Base-by-base conservation (phyloP, 805 yeast genomes). In the Tetrapisispora nanseiensis region DNA sequence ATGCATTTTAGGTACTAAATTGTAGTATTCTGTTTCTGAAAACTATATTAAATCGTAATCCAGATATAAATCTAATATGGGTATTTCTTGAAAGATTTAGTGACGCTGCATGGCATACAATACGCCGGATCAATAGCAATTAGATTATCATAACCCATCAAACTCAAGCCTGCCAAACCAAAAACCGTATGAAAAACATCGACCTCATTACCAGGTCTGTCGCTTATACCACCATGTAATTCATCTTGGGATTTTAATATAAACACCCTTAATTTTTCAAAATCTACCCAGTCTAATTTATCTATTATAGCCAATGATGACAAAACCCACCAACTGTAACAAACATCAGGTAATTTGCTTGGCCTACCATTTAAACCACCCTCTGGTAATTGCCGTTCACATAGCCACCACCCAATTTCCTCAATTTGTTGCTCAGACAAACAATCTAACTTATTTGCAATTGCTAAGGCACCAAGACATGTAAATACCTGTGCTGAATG, bases 341-440 rank as follows among this genome's bases (percentile, higher is more conserved):
- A 92, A n/a, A 86, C 95, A 62, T 92, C 99, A 0, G 97, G 95
- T 16, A 86, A 65, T 59, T 92, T 92, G 45, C 92, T 95, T 0
- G 97, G 96, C 39, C 99, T 73, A 1, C 99, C 99, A 57, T 92
- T 92, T 42, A 92, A 69, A 0, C 99, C 99, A 6, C 99, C 99
- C 23, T 72, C 72, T 15, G 66, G 67, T 8, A 86, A 74, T 61
- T 92, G 99, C 45, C 99, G 68, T 57, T 92, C 97, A 53, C 90
- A 74, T 16, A 92, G 68, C 97, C 98, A 92, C 76, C 83, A 77
- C 3, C 80, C 78, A 11, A 85, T 67, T 37, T 73, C 60, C 22
- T 75, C 75, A 6, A 58, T 41, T 39, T 65, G 64, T 24, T 62
- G 63, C 6, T 51, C 43, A 4, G 59, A 62, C 36, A 69, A 61